These are phyloP conservation scores for Cryptococcus sp. DNA, from an alignment of 1,284 basidiomycete species.

Conservation along the genomic window DNA sequence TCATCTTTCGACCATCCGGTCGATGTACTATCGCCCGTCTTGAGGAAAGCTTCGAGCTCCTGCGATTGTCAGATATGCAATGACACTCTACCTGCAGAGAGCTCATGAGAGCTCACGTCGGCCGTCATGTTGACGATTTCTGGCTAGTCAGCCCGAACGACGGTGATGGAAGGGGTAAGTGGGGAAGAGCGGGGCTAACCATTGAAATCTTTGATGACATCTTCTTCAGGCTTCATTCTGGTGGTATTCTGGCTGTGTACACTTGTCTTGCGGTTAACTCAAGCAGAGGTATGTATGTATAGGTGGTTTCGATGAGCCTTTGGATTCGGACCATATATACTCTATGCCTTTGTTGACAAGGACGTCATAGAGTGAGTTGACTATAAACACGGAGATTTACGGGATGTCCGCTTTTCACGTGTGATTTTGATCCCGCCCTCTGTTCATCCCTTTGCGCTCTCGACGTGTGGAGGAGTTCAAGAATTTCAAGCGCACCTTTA, in stretches of 20 bases:
- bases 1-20: constrained; percentile 38
- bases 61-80: constrained; percentile 8
- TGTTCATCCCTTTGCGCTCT: too few species aligned
- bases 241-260: too few species aligned
- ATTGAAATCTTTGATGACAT: constrained; percentile 42
- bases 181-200: constrained; percentile 17
- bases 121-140: constrained; percentile 47
- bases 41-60: constrained; percentile 44
- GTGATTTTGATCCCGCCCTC: too few species aligned
- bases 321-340: background rate
- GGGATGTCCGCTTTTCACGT: too few species aligned
- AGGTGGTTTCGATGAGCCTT: too few species aligned
- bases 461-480: too few species aligned
- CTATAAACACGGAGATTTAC: too few species aligned
- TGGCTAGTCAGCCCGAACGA: constrained; percentile 5
- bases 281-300: too few species aligned
- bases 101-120: constrained; percentile 13
- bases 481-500: too few species aligned
- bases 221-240: constrained; percentile 35
- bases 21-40: constrained; percentile 34
- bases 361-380: too few species aligned
- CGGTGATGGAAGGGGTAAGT: background rate
- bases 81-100: background rate
- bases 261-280: too few species aligned
- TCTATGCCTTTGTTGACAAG: background rate